Base-by-base conservation (phyloP, 2,329 filamentous ascomycete species). In the Xylaria sp. region DNA sequence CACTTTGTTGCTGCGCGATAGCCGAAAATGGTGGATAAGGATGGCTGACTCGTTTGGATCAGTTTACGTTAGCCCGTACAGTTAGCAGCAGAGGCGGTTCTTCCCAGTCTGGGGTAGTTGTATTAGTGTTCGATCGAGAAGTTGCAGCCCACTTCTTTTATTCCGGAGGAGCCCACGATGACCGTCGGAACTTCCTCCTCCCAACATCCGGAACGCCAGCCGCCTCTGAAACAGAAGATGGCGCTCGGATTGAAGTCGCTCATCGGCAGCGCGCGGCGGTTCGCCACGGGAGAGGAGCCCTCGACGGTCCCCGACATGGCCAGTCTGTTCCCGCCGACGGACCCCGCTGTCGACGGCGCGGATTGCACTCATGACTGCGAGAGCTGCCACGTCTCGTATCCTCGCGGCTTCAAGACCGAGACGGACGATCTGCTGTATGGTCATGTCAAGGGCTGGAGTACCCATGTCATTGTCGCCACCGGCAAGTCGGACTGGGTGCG, bases 401-500 rank as follows among this genome's bases (percentile, higher is more conserved):
- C 95, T 44, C 84, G 83, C 68, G 81, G 81, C 42, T 91, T 91
- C 81, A 89, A 90, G 76, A 89, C 97, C 64, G 92, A 98, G 66
- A 87, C 91, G 79, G 83, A 86, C 6, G 93, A 97, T 77, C 84
- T 90, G 74, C 82, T 99, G 58, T 98, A 97, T 78, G 96, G 95
- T 0, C 85, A 92, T 67, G 88, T 97, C 71, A 92, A 93, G 77
- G 93, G 90, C 42, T 98, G 93, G 92, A 90, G 89, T 76, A 96
- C 94, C 23, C 96, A 99, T 81, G 79, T 97, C 70, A 83, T 99
- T 38, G 93, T 98, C 17, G 96, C 93, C 28, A 99, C 96, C n/a
- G 93, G 94, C 69, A 97, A 97, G 87, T 87, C 90, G 31, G 96
- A 99, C 81, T 99, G 96, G 96, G 92, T 95, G 77, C 83, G 93